Conservation (phyloP, 2,329 filamentous ascomycete species). For the Arthrobotrys entomopaga region DNA sequence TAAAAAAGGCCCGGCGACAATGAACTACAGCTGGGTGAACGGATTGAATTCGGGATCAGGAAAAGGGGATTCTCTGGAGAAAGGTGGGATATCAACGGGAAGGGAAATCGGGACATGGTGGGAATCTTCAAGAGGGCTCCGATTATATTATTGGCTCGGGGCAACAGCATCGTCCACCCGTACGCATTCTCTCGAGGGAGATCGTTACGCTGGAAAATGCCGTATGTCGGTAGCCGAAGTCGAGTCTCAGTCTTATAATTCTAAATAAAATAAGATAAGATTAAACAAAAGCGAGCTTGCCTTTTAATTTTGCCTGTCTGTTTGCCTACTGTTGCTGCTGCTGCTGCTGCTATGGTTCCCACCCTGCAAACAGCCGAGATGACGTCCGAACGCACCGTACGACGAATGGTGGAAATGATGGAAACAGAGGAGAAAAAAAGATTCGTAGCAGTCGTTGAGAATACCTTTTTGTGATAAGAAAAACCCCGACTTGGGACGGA, state of each 20-base stretch:
- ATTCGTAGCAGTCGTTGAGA: constrained; percentile 6
- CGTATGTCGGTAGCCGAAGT: constrained; percentile 18
- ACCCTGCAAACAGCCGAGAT: neutral
- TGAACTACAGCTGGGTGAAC: neutral
- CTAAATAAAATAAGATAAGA: neutral
- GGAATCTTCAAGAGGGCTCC: no score
- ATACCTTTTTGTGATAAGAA: constrained; percentile 11
- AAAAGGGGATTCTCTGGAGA: constrained; percentile 5
- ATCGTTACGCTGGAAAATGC: neutral
- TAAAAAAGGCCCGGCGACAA: constrained; percentile 19
- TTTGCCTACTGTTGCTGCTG: neutral
- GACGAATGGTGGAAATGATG: neutral
- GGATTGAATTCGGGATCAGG: constrained; percentile 15
- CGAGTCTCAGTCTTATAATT: constrained; percentile 13
- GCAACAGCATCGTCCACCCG: neutral
- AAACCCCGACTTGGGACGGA: neutral
- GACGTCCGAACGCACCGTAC: constrained; percentile 8
- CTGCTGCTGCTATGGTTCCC: neutral
- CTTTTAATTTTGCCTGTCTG: neutral
- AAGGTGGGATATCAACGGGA: neutral
- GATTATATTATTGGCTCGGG: neutral
- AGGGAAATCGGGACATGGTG: neutral
- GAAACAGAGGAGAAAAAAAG: constrained; percentile 3
- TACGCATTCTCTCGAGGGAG: neutral
- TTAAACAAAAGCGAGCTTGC: constrained; percentile 2